Base-by-base conservation (phyloP, 768 basidiomycete genomes). In the Tephrocybe sp. region DNA sequence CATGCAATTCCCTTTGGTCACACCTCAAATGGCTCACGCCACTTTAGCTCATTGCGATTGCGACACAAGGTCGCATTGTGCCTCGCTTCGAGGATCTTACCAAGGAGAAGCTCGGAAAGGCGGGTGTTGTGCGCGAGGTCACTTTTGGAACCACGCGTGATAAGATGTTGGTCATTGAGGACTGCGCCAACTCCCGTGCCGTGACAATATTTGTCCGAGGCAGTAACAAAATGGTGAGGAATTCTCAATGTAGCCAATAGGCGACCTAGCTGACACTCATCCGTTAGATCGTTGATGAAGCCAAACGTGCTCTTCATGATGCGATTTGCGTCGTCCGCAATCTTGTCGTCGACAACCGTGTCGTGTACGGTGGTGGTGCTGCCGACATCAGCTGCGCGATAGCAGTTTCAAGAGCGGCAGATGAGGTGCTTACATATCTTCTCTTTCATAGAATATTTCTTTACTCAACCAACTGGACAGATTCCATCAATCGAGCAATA, bases 121-220 rank as follows among this genome's bases (percentile, higher is more conserved):
- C 97, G 0, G 97, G 97, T 11, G 73, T 96, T 48, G 96, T 99
- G 6, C 84, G 95, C 28, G 96, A 99, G 71, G 68, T 99, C 49
- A 83, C 91, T 6, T 99, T 99, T 69, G 97, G 97, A 43, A 99
- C 97, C 8, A 99, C 97, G 14, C 82, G 93, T 55, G 97, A 99
- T 71, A 98, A 98, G 78, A 99, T 99, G 97, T 84, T 99, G 49
- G 90, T 98, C 56, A 96, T 99, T 59, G 97, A 98, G 69, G 95
- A 98, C 63, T 98, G 96, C 62, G 96, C 97, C 15, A 99, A 99
- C 73, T 83, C 88, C 9, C 83, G 94, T 48, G 95, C 96, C 30
- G 96, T 98, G 38, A 98, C 97, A 7, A 87, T 98, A 61, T 98
- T 99, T 59, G 94, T 98, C 20, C 82, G 97, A 30, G 97, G 97